Percentiles rank a stretch among this genome's conserved stretches.
Conservation (phyloP, 768 basidiomycete species). For the Lactarius trivialis region DNA sequence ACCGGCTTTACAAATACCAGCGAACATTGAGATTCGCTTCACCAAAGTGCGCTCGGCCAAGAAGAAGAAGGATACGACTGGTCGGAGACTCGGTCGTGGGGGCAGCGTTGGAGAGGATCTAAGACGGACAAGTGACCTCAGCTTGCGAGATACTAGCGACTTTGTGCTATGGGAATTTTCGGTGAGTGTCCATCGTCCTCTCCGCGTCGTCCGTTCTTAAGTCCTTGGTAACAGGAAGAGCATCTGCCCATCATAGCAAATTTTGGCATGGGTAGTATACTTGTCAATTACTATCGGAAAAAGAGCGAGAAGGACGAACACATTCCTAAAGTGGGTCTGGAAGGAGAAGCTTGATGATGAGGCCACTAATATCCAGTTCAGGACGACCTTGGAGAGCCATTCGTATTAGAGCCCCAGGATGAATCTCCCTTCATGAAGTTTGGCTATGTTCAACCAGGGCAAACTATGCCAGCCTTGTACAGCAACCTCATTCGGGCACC, state of each 20-base stretch:
- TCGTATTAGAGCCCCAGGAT: slow-evolving; percentile 92
- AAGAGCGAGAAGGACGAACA: slow-evolving; percentile 90
- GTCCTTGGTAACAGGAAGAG: slow-evolving; percentile 62
- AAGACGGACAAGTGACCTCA: slow-evolving; percentile 79
- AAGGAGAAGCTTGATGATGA: background rate
- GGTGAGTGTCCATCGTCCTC: slow-evolving; percentile 38
- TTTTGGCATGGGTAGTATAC: slow-evolving; percentile 94
- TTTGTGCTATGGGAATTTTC: slow-evolving; percentile 96
- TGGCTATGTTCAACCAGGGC: slow-evolving; percentile 89
- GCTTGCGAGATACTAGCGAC: slow-evolving; percentile 85
- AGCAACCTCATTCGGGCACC: slow-evolving; percentile 94
- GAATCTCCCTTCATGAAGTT: slow-evolving; percentile 98
- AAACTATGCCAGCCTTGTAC: slow-evolving; percentile 88
- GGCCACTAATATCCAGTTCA: slow-evolving; percentile 28
- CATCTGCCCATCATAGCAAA: slow-evolving; percentile 93
- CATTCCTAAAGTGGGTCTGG: slow-evolving; percentile 67
- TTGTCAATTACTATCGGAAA: slow-evolving; percentile 98
- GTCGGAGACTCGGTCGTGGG: slow-evolving; percentile 81
- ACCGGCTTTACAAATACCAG: slow-evolving; percentile 88
- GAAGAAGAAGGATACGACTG: slow-evolving; percentile 95
- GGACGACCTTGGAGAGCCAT: slow-evolving; percentile 91
- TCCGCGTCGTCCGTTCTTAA: slow-evolving; percentile 16
- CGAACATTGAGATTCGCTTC: slow-evolving; percentile 84
- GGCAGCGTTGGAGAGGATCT: slow-evolving; percentile 83
- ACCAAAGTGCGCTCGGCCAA: slow-evolving; percentile 88